Evolutionary conservation across 2,329 filamentous ascomycete species (phyloP), one percentile per base, ranked within the genome.

Genomic region (Ceratocystis cubensis): DNA sequence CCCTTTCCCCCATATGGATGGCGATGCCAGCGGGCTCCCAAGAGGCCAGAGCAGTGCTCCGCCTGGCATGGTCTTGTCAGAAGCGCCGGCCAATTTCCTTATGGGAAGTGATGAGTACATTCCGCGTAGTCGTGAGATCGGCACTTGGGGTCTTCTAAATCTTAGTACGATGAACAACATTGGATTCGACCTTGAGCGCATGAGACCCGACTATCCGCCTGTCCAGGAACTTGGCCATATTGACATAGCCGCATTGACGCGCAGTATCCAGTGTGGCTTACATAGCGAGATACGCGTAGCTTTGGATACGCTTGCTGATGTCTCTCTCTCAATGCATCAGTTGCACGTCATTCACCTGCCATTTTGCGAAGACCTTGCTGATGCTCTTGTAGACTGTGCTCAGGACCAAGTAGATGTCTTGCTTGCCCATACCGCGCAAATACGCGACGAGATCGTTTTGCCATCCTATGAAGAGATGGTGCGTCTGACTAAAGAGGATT

Each of bases 221-320:
- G 80, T 91, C 20, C 78, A 82, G 25, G 92, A 97, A 71, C 81
- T 97, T 64, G 94, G 93, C 7, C 82, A 91, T 22, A 89, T 97
- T 69, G 93, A 99, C 72, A 87, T 97, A 33, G 88, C 92, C 70
- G 91, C 93, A 22, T 80, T 99, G 50, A 96, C 88, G 0, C 88
- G 91, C 79, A 91, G 91, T 72, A 78, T 99, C 46, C 91, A 96
- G 73, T 95, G 89, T 65, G 93, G 93, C 0, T 88, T 97, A 56
- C 87, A 91, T 71, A 86, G 86, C 4, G 94, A 99, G 76, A 87
- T 96, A n/a, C 86, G 93, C 8, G 77, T 96, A 69, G 93, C 93
- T 1, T 79, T 99, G 57, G 94, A 97, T 74, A 90, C 88, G 0
- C 79, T 99, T 45, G 86, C 85, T 8, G 84, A 84, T 22, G 80